Conservation (phyloP, 2,329 filamentous ascomycete genomes). For the Pestalotiopsis sp. region DNA sequence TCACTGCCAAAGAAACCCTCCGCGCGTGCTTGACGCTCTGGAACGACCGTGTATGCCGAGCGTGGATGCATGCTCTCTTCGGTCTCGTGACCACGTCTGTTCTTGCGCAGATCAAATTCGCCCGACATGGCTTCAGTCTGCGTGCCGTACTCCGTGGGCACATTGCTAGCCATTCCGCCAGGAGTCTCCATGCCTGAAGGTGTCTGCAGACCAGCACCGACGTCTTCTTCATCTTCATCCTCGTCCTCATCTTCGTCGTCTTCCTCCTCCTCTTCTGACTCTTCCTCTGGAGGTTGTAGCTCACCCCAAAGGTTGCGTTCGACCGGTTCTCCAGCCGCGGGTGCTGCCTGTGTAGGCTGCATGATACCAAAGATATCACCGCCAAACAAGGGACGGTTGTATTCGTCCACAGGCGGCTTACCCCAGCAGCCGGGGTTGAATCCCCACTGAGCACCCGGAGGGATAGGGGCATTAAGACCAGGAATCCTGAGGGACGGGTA, state of each 20-base stretch:
- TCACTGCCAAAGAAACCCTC: constrained; percentile 97
- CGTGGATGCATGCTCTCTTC: constrained; percentile 76
- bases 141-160: constrained; percentile 77
- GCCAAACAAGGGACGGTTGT: constrained; percentile 87
- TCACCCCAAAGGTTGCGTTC: constrained; percentile 93
- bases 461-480: constrained; percentile 90
- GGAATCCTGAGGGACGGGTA: constrained; percentile 96
- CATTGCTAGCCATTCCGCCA: constrained; percentile 75
- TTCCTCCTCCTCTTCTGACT: constrained; percentile 63
- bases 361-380: constrained; percentile 90
- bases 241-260: constrained; percentile 76
- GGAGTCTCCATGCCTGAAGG: constrained; percentile 79
- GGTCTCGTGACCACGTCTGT: constrained; percentile 81
- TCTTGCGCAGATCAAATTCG: constrained; percentile 90
- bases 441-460: constrained; percentile 87
- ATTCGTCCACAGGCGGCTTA: constrained; percentile 92
- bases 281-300: constrained; percentile 66
- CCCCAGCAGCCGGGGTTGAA: constrained; percentile 95
- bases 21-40: constrained; percentile 81
- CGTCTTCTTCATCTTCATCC: constrained; percentile 63
- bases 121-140: constrained; percentile 73
- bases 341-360: constrained; percentile 40
- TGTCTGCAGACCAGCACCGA: constrained; percentile 69
- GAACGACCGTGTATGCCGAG: constrained; percentile 85
- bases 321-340: constrained; percentile 69